phyloP scores from a whole-genome alignment of 495 filamentous ascomycete species.

The Penicillium flavigenum region DNA sequence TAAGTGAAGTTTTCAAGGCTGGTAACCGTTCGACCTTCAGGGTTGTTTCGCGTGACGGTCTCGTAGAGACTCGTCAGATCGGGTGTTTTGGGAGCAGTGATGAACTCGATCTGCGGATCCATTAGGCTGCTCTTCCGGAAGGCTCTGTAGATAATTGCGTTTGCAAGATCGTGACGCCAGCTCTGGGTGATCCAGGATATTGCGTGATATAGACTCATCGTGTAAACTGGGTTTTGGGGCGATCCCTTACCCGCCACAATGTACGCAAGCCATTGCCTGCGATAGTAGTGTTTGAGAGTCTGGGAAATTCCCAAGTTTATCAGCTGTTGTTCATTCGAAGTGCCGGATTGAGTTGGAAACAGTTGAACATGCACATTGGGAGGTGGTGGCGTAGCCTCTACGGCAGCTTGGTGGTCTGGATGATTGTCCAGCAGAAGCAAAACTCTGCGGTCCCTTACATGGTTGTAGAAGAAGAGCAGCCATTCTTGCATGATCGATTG shows the following conservation, averaged over 20 bases:
- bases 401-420: conserved; percentile 18
- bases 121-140: conserved; percentile 13
- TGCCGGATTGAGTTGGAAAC: conserved; percentile 17
- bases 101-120: neutral
- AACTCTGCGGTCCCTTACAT: conserved; percentile 23
- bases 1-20: conserved; percentile 6
- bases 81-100: conserved; percentile 4
- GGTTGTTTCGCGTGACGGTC: neutral
- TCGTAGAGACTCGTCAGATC: conserved; percentile 8
- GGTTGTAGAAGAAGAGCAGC: conserved; percentile 21
- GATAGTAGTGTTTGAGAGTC: conserved; percentile 26
- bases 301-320: conserved; percentile 31
- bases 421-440: conserved; percentile 30
- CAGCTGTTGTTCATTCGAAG: conserved; percentile 21
- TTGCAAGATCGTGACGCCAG: conserved; percentile 15
- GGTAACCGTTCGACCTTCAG: neutral
- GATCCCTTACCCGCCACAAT: neutral
- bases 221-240: neutral
- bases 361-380: conserved; percentile 24
- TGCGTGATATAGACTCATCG: conserved; percentile 10
- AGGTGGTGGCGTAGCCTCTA: conserved; percentile 20
- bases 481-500: conserved; percentile 25
- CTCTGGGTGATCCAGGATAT: conserved; percentile 9
- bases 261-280: conserved; percentile 19
- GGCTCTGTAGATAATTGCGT: conserved; percentile 6